Evolutionary conservation across 345 rosid genomes (phyloP).

Genomic region (Schrenkiella parvula): DNA sequence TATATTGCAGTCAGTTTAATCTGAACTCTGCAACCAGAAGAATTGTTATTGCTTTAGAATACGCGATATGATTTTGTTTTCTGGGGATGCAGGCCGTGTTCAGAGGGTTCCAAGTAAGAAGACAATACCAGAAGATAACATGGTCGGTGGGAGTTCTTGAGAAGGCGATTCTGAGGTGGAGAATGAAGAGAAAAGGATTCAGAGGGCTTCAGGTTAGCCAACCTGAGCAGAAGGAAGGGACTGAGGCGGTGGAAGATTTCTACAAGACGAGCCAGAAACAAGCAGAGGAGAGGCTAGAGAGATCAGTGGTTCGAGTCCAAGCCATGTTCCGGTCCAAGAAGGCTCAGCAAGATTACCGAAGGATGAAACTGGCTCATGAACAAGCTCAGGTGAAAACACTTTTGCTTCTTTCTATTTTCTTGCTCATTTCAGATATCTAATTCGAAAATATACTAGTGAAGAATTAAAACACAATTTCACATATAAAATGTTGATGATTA

Average conservation of each 20-base stretch:
- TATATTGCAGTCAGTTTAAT: not conserved
- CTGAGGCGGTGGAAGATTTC: constrained; percentile 66
- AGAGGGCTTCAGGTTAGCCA: constrained; percentile 70
- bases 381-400: constrained; percentile 56
- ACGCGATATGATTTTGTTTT: not conserved
- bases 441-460: not conserved
- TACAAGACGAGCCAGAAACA: constrained; percentile 72
- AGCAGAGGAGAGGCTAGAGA: constrained; percentile 87
- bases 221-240: constrained; percentile 41
- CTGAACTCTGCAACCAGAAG: not conserved
- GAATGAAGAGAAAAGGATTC: constrained; percentile 81
- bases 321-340: constrained; percentile 96
- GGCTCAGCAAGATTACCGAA: constrained; percentile 83
- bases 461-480: not conserved
- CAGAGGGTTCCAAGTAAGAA: constrained; percentile 82
- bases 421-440: not conserved
- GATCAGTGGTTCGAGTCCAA: constrained; percentile 74
- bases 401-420: not conserved
- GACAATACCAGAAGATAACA: constrained; percentile 69
- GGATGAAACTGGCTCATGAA: constrained; percentile 71
- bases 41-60: not conserved
- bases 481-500: not conserved
- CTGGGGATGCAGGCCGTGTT: constrained; percentile 63
- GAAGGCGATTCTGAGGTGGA: constrained; percentile 92
- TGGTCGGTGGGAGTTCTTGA: constrained; percentile 98